Conservation (phyloP, 805 yeast genomes). For the Millerago galiae region DNA sequence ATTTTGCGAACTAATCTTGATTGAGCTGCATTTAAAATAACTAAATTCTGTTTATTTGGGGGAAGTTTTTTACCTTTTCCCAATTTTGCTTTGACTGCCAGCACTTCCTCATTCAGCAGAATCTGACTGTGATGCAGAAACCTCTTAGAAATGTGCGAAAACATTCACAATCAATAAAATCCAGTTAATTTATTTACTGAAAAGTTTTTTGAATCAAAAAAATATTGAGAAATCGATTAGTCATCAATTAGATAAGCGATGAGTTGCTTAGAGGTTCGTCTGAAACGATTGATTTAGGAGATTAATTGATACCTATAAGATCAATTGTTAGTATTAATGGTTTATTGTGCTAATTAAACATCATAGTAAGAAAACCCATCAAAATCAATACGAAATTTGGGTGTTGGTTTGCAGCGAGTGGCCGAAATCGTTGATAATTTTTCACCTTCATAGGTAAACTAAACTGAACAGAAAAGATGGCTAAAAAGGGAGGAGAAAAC, state of each 20-base stretch:
- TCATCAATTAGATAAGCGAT: no score
- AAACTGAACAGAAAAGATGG: slow-evolving; percentile 29
- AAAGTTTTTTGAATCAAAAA: not conserved
- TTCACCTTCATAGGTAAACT: not conserved
- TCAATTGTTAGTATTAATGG: no score
- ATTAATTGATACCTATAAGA: not conserved
- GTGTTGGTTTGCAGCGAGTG: no score
- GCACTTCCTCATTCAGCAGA: not conserved
- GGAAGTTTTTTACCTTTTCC: slow-evolving; percentile 22
- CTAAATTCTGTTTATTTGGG: slow-evolving; percentile 18
- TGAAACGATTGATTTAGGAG: not conserved
- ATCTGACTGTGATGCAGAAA: not conserved
- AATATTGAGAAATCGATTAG: not conserved
- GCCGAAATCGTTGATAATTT: no score
- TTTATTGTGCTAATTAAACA: no score
- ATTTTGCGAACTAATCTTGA: slow-evolving; percentile 13
- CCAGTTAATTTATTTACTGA: no score
- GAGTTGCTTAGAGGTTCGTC: not conserved
- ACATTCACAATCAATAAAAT: not conserved
- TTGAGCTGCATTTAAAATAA: slow-evolving; percentile 19
- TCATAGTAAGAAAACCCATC: no score
- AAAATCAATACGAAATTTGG: no score
- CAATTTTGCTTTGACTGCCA: not conserved
- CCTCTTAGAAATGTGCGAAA: not conserved
- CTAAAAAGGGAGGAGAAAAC: slow-evolving; percentile 42